Evolutionary conservation across 257 asterid species (phyloP), one percentile per base, ranked within the genome.

Genomic region (Solanum chiquidenum): DNA sequence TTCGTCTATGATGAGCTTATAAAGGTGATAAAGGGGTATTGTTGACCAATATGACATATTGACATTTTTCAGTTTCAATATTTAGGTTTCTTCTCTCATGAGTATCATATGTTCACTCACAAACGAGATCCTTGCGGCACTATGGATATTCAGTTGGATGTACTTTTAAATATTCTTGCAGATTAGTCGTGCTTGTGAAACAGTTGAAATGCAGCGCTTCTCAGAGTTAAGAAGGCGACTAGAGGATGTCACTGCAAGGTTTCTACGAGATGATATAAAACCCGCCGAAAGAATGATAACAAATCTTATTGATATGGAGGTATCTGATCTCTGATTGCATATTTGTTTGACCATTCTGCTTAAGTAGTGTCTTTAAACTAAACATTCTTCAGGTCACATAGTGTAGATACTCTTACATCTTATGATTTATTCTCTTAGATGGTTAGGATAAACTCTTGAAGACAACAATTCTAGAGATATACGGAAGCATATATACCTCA

Each of bases 211-310:
- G 91, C 98, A 91, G 88, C 95, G 98, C 60, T 97, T 96, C 89
- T 98, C 98, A 29, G 89, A 93, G 89, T 91, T 97, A 33, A 89
- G 94, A 68, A 94, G 91, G 89, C 89, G 94, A 74, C 91, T 97
- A 94, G 98, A 96, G 90, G 96, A 93, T 86, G 98, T 94, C 83
- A 90, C 91, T 27, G 94, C 95, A 64, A 91, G 90, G 86, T 96
- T 97, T 93, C 90, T 97, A 88, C 93, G 94, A 87, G 98, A 93
- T 93, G 98, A 97, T 85, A 95, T 95, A 88, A 90, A 84, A 89
- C 99, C 99, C 20, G 93, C 99, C 3, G 95, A 96, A 92, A 91
- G 93, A 86, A 97, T 95, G 98, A 94, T 97, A 73, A 93, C 95
- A 27, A 94, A 95, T 88, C 92, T 94, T 87, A 93, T 97, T 87